Evolutionary conservation across 768 basidiomycete genomes (phyloP).

Genomic region (Udeniomyces megalosporus): DNA sequence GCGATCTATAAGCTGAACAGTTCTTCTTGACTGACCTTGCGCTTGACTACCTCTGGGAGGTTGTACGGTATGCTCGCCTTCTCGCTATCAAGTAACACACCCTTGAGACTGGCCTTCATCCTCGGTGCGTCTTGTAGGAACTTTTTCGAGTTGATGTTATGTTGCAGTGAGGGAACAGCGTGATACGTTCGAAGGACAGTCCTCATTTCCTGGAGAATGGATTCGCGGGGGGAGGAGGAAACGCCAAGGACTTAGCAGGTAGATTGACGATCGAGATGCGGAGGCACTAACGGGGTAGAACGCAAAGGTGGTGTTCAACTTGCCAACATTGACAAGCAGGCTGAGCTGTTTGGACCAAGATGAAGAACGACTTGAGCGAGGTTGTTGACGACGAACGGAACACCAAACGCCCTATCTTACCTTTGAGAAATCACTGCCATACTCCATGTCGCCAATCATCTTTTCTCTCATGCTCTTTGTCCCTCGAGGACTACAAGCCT

Average conservation of each 20-base stretch:
- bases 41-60: conserved; percentile 42
- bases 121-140: conserved; percentile 65
- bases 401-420: conserved; percentile 28
- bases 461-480: conserved; percentile 58
- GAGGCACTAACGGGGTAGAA: conserved; percentile 37
- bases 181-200: conserved; percentile 62
- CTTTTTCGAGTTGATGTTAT: conserved; percentile 36
- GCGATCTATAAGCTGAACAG: conserved; percentile 24
- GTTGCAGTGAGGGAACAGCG: conserved; percentile 55
- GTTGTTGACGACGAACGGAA: conserved; percentile 50
- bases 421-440: neutral
- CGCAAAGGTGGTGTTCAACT: conserved; percentile 68
- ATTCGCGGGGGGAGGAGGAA: conserved; percentile 33
- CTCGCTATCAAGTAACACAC: conserved; percentile 42
- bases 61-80: conserved; percentile 38
- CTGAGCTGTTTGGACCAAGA: too few species aligned
- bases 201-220: conserved; percentile 45
- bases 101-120: conserved; percentile 58
- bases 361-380: too few species aligned
- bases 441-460: conserved; percentile 29
- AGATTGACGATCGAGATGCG: neutral
- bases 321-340: conserved; percentile 58
- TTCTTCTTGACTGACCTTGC: conserved; percentile 38
- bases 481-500: conserved; percentile 55
- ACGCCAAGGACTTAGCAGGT: conserved; percentile 25